Base-by-base conservation (phyloP, 495 filamentous ascomycete species). In the Cladorrhinum samala region DNA sequence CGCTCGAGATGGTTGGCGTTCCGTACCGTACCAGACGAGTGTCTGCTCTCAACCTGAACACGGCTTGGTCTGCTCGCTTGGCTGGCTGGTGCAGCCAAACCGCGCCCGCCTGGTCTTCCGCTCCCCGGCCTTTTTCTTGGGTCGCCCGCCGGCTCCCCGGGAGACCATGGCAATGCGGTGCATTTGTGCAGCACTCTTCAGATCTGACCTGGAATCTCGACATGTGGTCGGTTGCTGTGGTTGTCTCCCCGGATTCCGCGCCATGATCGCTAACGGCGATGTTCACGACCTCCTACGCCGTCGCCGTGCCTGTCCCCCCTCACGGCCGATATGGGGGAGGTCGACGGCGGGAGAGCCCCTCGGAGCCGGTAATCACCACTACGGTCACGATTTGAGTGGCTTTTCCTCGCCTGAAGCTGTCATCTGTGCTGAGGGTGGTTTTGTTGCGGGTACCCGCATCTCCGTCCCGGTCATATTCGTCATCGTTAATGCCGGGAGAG, bases 51-150 rank as follows among this genome's bases (percentile, higher is more conserved):
- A 27, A 23, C 46, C 36, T 20, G 39, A 46, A 38, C 20, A 37
- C 33, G 9, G 41, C 33, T 25, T 20, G 19, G 23, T 40, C 39
- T 41, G 30, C 30, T 41, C 11, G 30, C n/a, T n/a, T 25, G 27
- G 27, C n/a, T n/a, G n/a, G n/a, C n/a, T 2, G 49, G 55, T 50
- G 50, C 56, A 58, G 47, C 51, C 51, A 47, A 54, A 46, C 11
- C 45, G 45, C 25, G 41, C 50, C 43, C 44, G 41, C 48, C 51
- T 46, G 56, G 45, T 37, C 46, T 54, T 33, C 48, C 51, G 52
- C 48, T 41, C 38, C 37, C 43, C n/a, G 27, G 11, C 56, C 56
- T 40, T 19, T 36, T 14, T 17, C 48, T 49, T 48, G 52, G 56
- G 46, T 53, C 44, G 27, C 46, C 55, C 38, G 36, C 42, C 42